phyloP scores from a whole-genome alignment of 2,329 filamentous ascomycete genomes.

The Pseudocercospora pini-densiflorae region DNA sequence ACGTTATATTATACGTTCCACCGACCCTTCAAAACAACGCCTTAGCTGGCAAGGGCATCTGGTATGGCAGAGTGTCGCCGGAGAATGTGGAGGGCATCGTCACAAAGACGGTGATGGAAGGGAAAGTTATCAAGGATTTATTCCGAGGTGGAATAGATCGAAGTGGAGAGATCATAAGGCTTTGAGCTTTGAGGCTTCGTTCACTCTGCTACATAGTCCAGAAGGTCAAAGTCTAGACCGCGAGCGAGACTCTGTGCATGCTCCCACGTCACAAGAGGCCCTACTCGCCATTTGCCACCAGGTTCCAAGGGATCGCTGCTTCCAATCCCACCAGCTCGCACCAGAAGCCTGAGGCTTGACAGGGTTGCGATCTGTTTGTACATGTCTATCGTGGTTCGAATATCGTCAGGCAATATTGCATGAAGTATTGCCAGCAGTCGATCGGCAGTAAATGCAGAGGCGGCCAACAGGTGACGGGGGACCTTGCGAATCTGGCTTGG shows the following conservation, averaged over 20 bases:
- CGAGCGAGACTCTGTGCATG: conserved; percentile 71
- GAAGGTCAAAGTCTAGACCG: conserved; percentile 76
- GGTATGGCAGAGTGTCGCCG: conserved; percentile 81
- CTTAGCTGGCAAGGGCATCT: conserved; percentile 73
- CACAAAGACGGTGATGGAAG: conserved; percentile 68
- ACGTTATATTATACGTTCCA: conserved; percentile 80
- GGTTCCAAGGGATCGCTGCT: conserved; percentile 69
- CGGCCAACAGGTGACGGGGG: conserved; percentile 74
- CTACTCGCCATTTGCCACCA: conserved; percentile 75
- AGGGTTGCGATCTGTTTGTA: conserved; percentile 69
- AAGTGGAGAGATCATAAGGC: conserved; percentile 36
- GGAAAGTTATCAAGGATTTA: conserved; percentile 70
- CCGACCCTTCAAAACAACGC: conserved; percentile 57
- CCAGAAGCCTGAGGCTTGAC: conserved; percentile 69
- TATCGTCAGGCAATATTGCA: conserved; percentile 60
- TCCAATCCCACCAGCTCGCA: conserved; percentile 63
- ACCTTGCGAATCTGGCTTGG: conserved; percentile 67
- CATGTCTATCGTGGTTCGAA: conserved; percentile 52
- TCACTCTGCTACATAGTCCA: conserved; percentile 74
- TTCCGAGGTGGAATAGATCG: conserved; percentile 70
- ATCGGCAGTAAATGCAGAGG: conserved; percentile 77
- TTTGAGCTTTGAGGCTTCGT: conserved; percentile 25
- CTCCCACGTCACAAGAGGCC: conserved; percentile 71
- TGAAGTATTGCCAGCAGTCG: conserved; percentile 78
- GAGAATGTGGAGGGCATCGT: conserved; percentile 77